A percentile compares a stretch with the other conserved stretches of the same genome.
Conservation (phyloP, 176 grass and related monocot genomes). For the Calamus simplicifolius region DNA sequence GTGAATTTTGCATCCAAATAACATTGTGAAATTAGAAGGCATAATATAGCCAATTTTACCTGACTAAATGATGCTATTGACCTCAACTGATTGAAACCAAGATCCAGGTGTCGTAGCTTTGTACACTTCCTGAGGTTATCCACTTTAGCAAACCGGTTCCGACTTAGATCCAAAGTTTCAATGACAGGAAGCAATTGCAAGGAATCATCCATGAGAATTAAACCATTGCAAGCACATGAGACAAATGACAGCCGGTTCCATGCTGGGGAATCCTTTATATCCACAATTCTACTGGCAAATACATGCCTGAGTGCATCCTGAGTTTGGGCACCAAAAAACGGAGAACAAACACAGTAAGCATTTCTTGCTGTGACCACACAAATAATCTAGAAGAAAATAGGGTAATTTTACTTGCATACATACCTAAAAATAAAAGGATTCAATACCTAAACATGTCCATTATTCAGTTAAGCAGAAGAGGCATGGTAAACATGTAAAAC, state of each 20-base stretch:
- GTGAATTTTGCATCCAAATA: no score
- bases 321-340: not conserved
- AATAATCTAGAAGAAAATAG: no score
- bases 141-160: conserved; percentile 80
- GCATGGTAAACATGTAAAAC: no score
- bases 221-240: conserved; percentile 78
- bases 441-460: no score
- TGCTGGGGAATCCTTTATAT: conserved; percentile 78
- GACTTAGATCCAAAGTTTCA: conserved; percentile 85
- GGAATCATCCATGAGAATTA: conserved; percentile 92
- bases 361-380: no score
- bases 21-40: no score
- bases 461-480: no score
- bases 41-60: conserved; percentile 23
- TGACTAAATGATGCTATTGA: conserved; percentile 60
- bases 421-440: no score
- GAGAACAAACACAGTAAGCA: no score
- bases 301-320: conserved; percentile 98
- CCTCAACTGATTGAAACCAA: conserved; percentile 83
- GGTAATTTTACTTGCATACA: no score
- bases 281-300: conserved; percentile 78
- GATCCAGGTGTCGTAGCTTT: conserved; percentile 72
- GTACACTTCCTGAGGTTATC: conserved; percentile 73
- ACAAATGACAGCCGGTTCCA: conserved; percentile 76
- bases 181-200: conserved; percentile 71